Base-by-base conservation (phyloP, 768 basidiomycete species). In the Mycena polygramma region DNA sequence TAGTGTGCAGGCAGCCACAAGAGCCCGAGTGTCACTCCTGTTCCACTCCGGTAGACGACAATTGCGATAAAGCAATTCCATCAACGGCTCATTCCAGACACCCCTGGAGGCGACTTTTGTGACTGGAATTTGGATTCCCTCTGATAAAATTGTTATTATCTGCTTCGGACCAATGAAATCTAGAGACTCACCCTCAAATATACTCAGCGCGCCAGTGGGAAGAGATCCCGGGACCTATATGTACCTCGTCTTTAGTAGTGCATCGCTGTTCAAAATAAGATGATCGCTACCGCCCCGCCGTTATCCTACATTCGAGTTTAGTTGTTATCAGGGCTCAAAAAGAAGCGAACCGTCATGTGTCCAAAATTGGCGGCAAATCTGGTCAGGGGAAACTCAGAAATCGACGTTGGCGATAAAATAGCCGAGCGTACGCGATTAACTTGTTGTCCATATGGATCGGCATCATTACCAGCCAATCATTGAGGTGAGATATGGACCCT, bases 61-160 rank as follows among this genome's bases (percentile, higher is more conserved):
- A 43, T 72, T 72, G 35, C 71, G 71, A 39, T 69, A 69, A n/a
- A 71, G 20, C 36, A 72, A n/a, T 39, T 63, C 66, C 66, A 72
- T 68, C 30, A 72, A 15, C 7, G 62, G 30, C 14, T 68, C 66
- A 35, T 72, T 72, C 66, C 66, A 68, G 22, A 72, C 57, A 9
- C 70, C 70, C 8, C 41, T 45, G 10, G 61, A 63, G 5, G 51
- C 57, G 13, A 72, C 61, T 30, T 68, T 63, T 2, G 66, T 59
- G 10, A 72, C 43, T 11, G 71, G 66, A 22, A 68, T 69, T 46
- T 73, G 72, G 7, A 73, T 39, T 9, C 72, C 72, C 51, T 73
- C 72, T 58, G 37, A 30, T 36, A 22, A 49, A 68, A 37, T 37
- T 24, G 51, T 65, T n/a, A 52, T 35, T 37, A 9, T 46, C 6